Percentiles rank a stretch among this genome's conserved stretches.
Evolutionary conservation across 164 flowering plant genomes (phyloP).

Genomic region (Brasenia schreberi): DNA sequence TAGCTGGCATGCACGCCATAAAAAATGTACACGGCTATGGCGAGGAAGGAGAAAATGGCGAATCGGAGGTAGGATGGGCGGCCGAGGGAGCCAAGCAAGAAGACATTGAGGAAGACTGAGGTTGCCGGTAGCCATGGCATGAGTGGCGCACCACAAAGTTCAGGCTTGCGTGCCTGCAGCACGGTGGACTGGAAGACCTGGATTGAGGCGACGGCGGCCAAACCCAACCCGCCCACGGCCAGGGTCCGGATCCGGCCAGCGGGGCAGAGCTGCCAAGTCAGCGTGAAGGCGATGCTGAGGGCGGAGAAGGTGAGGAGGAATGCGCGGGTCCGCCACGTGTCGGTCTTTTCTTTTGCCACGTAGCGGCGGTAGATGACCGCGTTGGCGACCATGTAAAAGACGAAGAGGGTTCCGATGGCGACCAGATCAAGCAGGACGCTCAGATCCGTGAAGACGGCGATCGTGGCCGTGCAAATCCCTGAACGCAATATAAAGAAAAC

Average conservation of each 20-base stretch:
- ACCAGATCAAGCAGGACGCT: conserved; percentile 47
- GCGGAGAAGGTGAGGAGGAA: conserved; percentile 56
- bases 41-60: conserved; percentile 49
- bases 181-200: conserved; percentile 28
- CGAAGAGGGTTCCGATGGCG: conserved; percentile 64
- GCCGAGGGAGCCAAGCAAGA: conserved; percentile 49
- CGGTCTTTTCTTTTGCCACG: conserved; percentile 21
- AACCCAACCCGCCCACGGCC: conserved; percentile 21
- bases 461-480: conserved; percentile 75
- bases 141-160: conserved; percentile 52
- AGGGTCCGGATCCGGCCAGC: conserved; percentile 33
- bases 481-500: conserved; percentile 2
- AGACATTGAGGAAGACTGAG: conserved; percentile 62
- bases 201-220: conserved; percentile 21
- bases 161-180: conserved; percentile 9
- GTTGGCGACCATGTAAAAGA: conserved; percentile 80
- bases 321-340: conserved; percentile 29
- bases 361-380: conserved; percentile 58
- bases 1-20: conserved; percentile 84
- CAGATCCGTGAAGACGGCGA: conserved; percentile 75
- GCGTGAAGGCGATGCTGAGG: conserved; percentile 42
- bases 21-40: conserved; percentile 47
- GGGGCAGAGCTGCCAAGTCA: conserved; percentile 44
- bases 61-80: conserved; percentile 42
- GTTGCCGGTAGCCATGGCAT: conserved; percentile 88